Evolutionary conservation across 2,329 filamentous ascomycete genomes (phyloP).

Genomic region (Chlorencoelia australis): DNA sequence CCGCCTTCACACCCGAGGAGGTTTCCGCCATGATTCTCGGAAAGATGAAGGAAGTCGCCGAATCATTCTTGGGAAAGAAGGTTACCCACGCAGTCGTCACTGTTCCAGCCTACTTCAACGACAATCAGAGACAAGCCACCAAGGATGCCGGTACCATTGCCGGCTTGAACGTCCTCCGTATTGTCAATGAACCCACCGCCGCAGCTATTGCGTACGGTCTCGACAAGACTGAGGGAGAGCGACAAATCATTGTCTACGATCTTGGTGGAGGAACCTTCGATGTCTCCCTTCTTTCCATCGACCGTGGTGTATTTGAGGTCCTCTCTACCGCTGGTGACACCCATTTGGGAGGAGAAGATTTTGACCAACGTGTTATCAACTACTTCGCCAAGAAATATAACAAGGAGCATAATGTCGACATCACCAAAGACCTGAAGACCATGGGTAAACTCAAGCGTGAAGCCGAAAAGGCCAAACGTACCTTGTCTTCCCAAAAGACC

Average conservation of each 20-base stretch:
- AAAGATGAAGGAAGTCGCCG: slow-evolving; percentile 79
- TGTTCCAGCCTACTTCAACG: slow-evolving; percentile 96
- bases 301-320: slow-evolving; percentile 90
- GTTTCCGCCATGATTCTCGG: slow-evolving; percentile 71
- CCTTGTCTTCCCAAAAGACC: slow-evolving; percentile 87
- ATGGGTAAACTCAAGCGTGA: slow-evolving; percentile 99
- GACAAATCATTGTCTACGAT: slow-evolving; percentile 88
- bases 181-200: slow-evolving; percentile 93
- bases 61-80: slow-evolving; percentile 71
- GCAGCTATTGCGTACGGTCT: slow-evolving; percentile 92
- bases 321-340: slow-evolving; percentile 93
- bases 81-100: slow-evolving; percentile 85
- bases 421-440: slow-evolving; percentile 90
- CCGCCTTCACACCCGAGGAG: slow-evolving; percentile 72
- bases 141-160: slow-evolving; percentile 91
- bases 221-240: slow-evolving; percentile 74
- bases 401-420: slow-evolving; percentile 91
- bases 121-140: slow-evolving; percentile 92
- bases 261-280: slow-evolving; percentile 91
- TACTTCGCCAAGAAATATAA: slow-evolving; percentile 96
- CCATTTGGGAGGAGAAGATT: slow-evolving; percentile 96
- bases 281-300: slow-evolving; percentile 86
- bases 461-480: slow-evolving; percentile 98
- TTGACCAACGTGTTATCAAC: slow-evolving; percentile 95
- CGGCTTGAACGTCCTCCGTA: slow-evolving; percentile 88